A percentile compares a stretch with the other conserved stretches of the same genome.
Evolutionary conservation across 2,329 filamentous ascomycete genomes (phyloP).

Genomic region (Fusarium sarcochroum): DNA sequence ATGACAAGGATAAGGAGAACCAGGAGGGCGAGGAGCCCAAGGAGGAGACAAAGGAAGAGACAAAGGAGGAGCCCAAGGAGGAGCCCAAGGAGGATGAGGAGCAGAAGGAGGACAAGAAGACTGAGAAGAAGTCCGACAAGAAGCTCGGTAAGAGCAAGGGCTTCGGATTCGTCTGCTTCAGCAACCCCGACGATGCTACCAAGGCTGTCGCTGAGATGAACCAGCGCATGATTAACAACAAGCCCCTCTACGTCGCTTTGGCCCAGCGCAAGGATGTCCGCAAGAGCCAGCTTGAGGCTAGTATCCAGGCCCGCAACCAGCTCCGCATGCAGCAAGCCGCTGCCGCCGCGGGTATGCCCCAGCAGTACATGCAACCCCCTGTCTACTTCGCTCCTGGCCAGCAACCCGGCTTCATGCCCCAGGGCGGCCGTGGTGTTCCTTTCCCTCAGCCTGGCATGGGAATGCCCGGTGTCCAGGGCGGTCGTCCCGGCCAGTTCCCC

Average conservation of each 20-base stretch:
- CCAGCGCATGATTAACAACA: constrained; percentile 97
- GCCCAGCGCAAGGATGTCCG: constrained; percentile 99
- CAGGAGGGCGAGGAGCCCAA: constrained; percentile 63
- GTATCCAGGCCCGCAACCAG: constrained; percentile 99
- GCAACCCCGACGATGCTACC: constrained; percentile 98
- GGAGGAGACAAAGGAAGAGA: constrained; percentile 59
- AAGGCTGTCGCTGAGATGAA: constrained; percentile 99
- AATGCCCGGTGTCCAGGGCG: constrained; percentile 80
- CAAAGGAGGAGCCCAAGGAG: constrained; percentile 65
- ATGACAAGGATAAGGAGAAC: constrained; percentile 65
- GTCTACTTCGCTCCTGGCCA: constrained; percentile 93
- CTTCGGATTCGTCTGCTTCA: constrained; percentile 99
- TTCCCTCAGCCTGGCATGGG: constrained; percentile 76
- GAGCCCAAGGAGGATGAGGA: constrained; percentile 64
- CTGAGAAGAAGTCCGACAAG: constrained; percentile 71
- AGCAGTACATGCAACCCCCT: constrained; percentile 87
- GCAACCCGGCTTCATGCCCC: constrained; percentile 78
- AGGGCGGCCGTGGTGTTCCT: constrained; percentile 75
- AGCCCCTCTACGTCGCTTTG: constrained; percentile 97
- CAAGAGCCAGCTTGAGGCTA: constrained; percentile 99
- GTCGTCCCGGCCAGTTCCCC: constrained; percentile 89
- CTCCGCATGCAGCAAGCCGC: constrained; percentile 98
- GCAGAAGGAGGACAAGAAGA: constrained; percentile 68
- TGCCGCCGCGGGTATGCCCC: constrained; percentile 88
- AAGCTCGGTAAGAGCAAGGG: constrained; percentile 98